phyloP scores from a whole-genome alignment of 768 basidiomycete species.

The Panus rudis region DNA sequence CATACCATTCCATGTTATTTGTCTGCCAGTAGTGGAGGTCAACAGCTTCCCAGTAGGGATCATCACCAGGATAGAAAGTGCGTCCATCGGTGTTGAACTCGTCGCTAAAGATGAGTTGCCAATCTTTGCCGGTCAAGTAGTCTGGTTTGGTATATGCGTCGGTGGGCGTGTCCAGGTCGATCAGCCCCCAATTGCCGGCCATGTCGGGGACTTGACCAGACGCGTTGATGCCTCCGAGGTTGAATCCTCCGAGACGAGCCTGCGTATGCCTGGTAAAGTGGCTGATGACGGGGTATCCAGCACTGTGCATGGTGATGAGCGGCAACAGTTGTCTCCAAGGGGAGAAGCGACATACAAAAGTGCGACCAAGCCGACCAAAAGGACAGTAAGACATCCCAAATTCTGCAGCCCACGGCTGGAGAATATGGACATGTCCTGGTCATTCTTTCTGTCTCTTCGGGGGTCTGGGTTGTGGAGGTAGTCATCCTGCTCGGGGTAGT shows the following conservation, averaged over 20 bases:
- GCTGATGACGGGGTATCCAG: constrained; percentile 35
- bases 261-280: constrained; percentile 24
- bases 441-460: constrained; percentile 15
- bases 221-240: constrained; percentile 37
- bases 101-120: constrained; percentile 81
- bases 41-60: constrained; percentile 47
- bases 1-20: constrained; percentile 74
- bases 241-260: constrained; percentile 33
- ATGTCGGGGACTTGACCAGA: constrained; percentile 49
- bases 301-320: constrained; percentile 19
- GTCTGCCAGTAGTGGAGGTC: constrained; percentile 41
- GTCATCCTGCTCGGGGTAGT: constrained; percentile 63
- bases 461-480: constrained; percentile 60
- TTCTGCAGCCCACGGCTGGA: constrained; percentile 61
- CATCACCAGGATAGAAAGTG: constrained; percentile 74
- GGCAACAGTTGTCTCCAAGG: constrained; percentile 38
- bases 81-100: constrained; percentile 81
- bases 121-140: constrained; percentile 51
- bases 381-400: constrained; percentile 55
- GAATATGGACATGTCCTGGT: constrained; percentile 36
- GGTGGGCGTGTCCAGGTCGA: constrained; percentile 53
- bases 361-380: constrained; percentile 40
- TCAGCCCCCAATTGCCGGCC: constrained; percentile 57
- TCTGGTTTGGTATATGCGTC: constrained; percentile 48
- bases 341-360: constrained; percentile 55